Base-by-base conservation (phyloP, 768 basidiomycete species). In the Phanerochaete sordida region DNA sequence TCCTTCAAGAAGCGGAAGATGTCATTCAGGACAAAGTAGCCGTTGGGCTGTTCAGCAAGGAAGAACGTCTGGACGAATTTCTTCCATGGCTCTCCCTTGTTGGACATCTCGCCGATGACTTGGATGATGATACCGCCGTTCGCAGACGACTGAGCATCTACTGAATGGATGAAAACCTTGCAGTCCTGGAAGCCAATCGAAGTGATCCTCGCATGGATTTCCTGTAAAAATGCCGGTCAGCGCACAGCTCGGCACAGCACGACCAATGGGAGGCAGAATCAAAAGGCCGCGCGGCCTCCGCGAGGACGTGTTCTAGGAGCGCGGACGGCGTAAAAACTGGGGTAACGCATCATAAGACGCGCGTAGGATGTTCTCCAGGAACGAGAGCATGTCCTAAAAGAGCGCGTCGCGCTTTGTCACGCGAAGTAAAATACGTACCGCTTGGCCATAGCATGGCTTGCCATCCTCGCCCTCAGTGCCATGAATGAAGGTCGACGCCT, bases 31-130 rank as follows among this genome's bases (percentile, higher is more conserved):
- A 99, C 97, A 72, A 96, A 99, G 80, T 98, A 99, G 45, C 97
- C 97, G 67, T 96, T 97, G 15, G 94, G 93, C 76, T 99, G 97
- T 75, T 98, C 95, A 39, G 97, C 97, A 57, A 99, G 88, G 90
- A 99, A 98, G 79, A 99, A 98, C 7, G 96, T 98, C 78, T 99
- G 97, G 12, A 95, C 95, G 69, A 99, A 99, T 78, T 98, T 99
- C 70, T 90, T 87, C 97, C 97, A 99, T 4, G 91, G 82, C 56
- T 90, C 91, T 59, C 84, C 84, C 64, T 85, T 83, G 77, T 98
- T 98, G 55, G 92, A 93, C 91, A 98, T 95, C 80, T 99, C 97
- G 66, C 97, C 97, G 71, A 96, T 96, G 74, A 98, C 97, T 75
- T 98, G 95, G 75, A 99, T 95, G 79, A 98, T 91, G 75, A 99